These are phyloP conservation scores for Fusarium sp. DNA, from an alignment of 2,329 filamentous ascomycete species.

Conservation along the genomic window DNA sequence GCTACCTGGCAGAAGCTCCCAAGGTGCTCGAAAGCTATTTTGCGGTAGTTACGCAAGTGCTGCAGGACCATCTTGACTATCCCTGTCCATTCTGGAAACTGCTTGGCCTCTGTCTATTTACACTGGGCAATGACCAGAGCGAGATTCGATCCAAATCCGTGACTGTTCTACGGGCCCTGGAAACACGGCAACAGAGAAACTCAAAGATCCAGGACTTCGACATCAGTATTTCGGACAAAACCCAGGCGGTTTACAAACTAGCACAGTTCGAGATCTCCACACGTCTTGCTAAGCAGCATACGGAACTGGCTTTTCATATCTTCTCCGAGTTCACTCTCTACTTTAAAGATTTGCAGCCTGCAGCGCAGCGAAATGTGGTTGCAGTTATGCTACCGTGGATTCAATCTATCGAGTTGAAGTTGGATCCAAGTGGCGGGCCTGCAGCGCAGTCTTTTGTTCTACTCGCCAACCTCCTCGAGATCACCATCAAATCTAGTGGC, in stretches of 20 bases:
- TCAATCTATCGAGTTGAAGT: constrained; percentile 89
- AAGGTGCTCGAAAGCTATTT: constrained; percentile 97
- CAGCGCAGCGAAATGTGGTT: constrained; percentile 91
- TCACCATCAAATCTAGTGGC: constrained; percentile 91
- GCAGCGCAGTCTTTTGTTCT: constrained; percentile 95
- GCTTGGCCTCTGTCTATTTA: constrained; percentile 88
- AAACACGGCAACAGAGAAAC: constrained; percentile 80
- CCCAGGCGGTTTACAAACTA: constrained; percentile 96
- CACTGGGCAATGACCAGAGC: constrained; percentile 90
- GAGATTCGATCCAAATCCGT: constrained; percentile 91
- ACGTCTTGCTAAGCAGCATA: constrained; percentile 86
- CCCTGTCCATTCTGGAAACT: constrained; percentile 91
- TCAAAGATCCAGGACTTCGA: constrained; percentile 97
- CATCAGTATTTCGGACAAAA: constrained; percentile 98
- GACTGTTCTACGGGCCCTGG: constrained; percentile 81
- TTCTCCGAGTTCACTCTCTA: constrained; percentile 96
- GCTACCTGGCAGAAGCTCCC: constrained; percentile 82
- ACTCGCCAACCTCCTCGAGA: constrained; percentile 93
- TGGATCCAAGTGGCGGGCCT: constrained; percentile 91
- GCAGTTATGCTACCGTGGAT: constrained; percentile 97
- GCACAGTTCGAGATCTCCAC: constrained; percentile 98
- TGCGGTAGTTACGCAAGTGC: constrained; percentile 87
- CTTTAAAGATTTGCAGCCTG: constrained; percentile 87
- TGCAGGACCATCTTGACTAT: constrained; percentile 86
- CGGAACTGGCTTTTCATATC: constrained; percentile 89